Percentiles rank a stretch among this genome's conserved stretches.
phyloP scores from a whole-genome alignment of 2,329 filamentous ascomycete genomes.

The Clonostachys solani region DNA sequence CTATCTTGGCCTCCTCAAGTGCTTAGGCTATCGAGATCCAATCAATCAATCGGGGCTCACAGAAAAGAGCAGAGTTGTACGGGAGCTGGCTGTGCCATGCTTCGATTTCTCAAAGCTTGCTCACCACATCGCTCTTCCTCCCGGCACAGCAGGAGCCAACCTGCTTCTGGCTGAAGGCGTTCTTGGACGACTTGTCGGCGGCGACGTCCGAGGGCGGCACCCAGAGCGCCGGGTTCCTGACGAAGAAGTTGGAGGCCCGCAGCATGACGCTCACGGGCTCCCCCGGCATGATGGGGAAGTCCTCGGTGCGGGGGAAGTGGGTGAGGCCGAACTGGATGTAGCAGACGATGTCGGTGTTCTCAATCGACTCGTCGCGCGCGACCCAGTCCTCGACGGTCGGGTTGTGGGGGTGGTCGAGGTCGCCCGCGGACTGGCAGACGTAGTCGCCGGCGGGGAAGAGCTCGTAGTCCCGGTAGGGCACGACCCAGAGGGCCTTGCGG shows the following conservation, averaged over 20 bases:
- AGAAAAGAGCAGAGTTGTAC: no score
- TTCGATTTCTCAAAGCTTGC: background rate
- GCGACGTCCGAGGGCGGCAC: slow-evolving; percentile 11
- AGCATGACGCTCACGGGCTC: slow-evolving; percentile 47
- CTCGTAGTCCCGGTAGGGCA: slow-evolving; percentile 52
- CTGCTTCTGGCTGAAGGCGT: slow-evolving; percentile 1
- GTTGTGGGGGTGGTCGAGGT: slow-evolving; percentile 34
- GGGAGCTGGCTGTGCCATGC: no score
- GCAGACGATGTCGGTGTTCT: slow-evolving; percentile 51
- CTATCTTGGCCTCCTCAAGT: no score
- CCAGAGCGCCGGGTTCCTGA: slow-evolving; percentile 40
- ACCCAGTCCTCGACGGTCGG: slow-evolving; percentile 33
- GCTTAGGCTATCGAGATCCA: no score
- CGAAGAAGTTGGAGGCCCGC: slow-evolving; percentile 46
- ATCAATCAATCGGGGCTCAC: no score
- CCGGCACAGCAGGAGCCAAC: background rate
- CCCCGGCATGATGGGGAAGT: slow-evolving; percentile 56
- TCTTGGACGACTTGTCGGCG: slow-evolving; percentile 6
- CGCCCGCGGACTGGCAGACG: slow-evolving; percentile 52
- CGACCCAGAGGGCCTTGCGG: slow-evolving; percentile 54
- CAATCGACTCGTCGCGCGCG: slow-evolving; percentile 44
- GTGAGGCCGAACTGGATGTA: slow-evolving; percentile 53
- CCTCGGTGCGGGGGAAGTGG: slow-evolving; percentile 49
- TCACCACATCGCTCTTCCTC: background rate
- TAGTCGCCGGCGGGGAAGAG: slow-evolving; percentile 56